These are phyloP conservation scores for Talaromyces wortmannii DNA, from an alignment of 495 filamentous ascomycete genomes.

Conservation along the genomic window DNA sequence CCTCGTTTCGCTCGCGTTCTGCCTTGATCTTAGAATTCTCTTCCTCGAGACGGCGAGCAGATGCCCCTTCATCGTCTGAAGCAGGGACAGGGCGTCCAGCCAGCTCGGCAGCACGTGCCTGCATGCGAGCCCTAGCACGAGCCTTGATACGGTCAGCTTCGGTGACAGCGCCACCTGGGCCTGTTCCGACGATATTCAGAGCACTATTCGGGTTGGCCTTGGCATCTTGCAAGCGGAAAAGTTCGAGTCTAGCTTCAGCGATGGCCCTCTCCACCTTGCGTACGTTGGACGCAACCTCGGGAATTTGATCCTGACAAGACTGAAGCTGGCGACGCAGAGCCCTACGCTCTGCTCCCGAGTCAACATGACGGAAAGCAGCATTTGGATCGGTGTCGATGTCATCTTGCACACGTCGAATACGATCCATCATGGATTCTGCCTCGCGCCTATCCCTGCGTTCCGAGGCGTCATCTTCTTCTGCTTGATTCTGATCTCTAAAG, in stretches of 20 bases:
- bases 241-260: conserved; percentile 84
- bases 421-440: conserved; percentile 87
- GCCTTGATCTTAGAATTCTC: conserved; percentile 73
- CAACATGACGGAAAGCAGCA: conserved; percentile 60
- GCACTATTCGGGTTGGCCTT: conserved; percentile 83
- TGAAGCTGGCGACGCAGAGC: conserved; percentile 84
- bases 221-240: conserved; percentile 90
- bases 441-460: conserved; percentile 88
- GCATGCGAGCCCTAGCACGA: conserved; percentile 95
- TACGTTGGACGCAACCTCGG: conserved; percentile 86
- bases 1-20: conserved; percentile 88
- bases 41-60: conserved; percentile 75
- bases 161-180: conserved; percentile 84
- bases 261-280: conserved; percentile 87
- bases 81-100: conserved; percentile 67
- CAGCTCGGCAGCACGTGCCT: conserved; percentile 88
- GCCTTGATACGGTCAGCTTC: conserved; percentile 94
- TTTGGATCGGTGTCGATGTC: conserved; percentile 93
- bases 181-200: conserved; percentile 83
- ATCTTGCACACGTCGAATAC: conserved; percentile 90
- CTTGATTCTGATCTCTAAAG: conserved; percentile 85
- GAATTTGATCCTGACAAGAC: conserved; percentile 78
- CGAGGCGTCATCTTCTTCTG: conserved; percentile 86
- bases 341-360: conserved; percentile 81
- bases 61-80: conserved; percentile 65